phyloP scores from a whole-genome alignment of 176 grass and related monocot species.

The Alloteropsis semialata region DNA sequence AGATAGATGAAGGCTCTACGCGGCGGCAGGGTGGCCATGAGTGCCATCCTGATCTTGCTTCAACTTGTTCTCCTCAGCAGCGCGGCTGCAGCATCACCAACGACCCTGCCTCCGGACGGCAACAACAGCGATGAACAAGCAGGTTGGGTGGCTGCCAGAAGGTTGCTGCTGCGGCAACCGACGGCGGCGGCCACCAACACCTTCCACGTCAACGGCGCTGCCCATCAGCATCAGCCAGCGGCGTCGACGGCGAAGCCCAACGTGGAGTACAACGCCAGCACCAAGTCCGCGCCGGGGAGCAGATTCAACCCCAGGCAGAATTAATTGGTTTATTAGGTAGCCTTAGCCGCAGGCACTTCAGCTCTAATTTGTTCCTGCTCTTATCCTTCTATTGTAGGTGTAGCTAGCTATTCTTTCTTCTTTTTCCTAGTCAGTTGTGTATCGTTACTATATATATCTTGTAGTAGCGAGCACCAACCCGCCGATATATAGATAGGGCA shows the following conservation, averaged over 20 bases:
- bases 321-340: constrained; percentile 1
- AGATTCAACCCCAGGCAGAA: constrained; percentile 57
- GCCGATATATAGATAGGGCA: too few relatives aligned
- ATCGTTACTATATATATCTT: constrained; percentile 7
- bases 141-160: constrained; percentile 22
- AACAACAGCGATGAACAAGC: neutral
- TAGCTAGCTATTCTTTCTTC: neutral
- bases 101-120: neutral
- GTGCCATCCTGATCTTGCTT: constrained; percentile 40
- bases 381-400: neutral
- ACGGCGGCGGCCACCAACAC: neutral
- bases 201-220: neutral
- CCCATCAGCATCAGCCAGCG: neutral
- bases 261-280: constrained; percentile 58
- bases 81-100: neutral
- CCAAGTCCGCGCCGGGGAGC: constrained; percentile 18
- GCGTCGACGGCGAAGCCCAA: neutral
- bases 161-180: constrained; percentile 42
- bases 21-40: constrained; percentile 6
- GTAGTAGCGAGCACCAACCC: neutral
- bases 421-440: neutral
- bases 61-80: constrained; percentile 22
- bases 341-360: neutral
- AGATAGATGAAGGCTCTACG: constrained; percentile 22
- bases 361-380: neutral